Evolutionary conservation across 129 eudicot genomes (phyloP).

Genomic region (Smallanthus sonchifolius): DNA sequence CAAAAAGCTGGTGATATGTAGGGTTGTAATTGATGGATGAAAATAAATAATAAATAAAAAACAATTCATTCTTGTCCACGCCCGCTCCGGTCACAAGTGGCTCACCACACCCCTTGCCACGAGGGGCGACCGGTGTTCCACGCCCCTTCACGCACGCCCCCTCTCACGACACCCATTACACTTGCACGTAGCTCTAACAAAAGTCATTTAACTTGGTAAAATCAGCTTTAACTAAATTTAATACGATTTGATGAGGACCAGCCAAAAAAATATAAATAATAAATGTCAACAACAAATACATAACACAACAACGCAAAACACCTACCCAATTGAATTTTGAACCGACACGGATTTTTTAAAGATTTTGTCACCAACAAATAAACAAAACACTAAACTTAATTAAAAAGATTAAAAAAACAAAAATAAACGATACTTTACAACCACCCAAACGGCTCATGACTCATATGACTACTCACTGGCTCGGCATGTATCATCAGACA

Average conservation of each 20-base stretch:
- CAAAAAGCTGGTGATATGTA: no score
- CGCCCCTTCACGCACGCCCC: no score
- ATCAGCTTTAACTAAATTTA: no score
- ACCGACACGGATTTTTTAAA: neutral
- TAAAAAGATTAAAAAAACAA: neutral
- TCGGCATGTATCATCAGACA: constrained; percentile 49
- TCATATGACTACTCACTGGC: constrained; percentile 42
- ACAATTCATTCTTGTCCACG: no score
- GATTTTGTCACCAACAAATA: constrained; percentile 17
- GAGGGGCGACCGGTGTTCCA: no score
- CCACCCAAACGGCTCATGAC: constrained; percentile 8
- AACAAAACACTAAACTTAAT: neutral
- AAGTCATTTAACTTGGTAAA: no score
- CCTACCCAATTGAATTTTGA: neutral
- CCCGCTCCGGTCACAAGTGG: no score
- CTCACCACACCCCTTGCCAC: no score
- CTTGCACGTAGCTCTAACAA: no score
- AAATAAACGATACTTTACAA: constrained; percentile 27
- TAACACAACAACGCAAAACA: neutral
- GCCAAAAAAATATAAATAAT: neutral
- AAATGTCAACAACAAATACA: constrained; percentile 14
- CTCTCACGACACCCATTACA: no score
- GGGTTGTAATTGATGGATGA: no score
- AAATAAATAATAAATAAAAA: no score
- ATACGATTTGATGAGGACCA: neutral